Percentiles rank a stretch among this genome's conserved stretches.
Conservation (phyloP, 1,139 yeast species). For the Pichia norvegensis region DNA sequence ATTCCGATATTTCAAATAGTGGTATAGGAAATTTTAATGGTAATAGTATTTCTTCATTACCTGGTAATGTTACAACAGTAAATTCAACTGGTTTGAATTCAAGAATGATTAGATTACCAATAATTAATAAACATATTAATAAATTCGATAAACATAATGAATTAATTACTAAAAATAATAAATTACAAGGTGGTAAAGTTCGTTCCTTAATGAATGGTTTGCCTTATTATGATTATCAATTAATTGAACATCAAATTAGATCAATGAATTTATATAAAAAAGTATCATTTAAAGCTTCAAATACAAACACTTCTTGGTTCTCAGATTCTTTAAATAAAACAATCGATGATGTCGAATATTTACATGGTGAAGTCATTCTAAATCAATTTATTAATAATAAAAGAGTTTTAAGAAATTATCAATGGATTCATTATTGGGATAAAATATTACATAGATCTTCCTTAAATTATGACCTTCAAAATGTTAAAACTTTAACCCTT, state of each 20-base stretch:
- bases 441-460: conserved; percentile 16
- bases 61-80: conserved; percentile 17
- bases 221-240: conserved; percentile 24
- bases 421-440: conserved; percentile 26
- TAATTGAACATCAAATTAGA: conserved; percentile 21
- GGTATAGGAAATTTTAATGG: conserved; percentile 18
- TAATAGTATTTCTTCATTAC: conserved; percentile 22
- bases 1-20: conserved; percentile 15
- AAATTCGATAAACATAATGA: conserved; percentile 5
- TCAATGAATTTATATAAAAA: conserved; percentile 20
- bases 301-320: conserved; percentile 21
- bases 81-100: conserved; percentile 22
- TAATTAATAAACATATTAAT: conserved; percentile 9
- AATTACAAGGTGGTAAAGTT: conserved; percentile 10
- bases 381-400: conserved; percentile 29
- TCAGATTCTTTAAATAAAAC: conserved; percentile 21
- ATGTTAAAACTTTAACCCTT: conserved; percentile 15
- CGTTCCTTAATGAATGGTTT: conserved; percentile 27
- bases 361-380: conserved; percentile 29
- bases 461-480: conserved; percentile 1
- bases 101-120: conserved; percentile 23
- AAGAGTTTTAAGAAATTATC: conserved; percentile 26
- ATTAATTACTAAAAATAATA: conserved; percentile 5
- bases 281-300: conserved; percentile 15
- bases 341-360: conserved; percentile 28